Percentiles rank a stretch among this genome's conserved stretches.
Conservation (phyloP, 805 yeast genomes). For the Monosporozyma aerobia region DNA sequence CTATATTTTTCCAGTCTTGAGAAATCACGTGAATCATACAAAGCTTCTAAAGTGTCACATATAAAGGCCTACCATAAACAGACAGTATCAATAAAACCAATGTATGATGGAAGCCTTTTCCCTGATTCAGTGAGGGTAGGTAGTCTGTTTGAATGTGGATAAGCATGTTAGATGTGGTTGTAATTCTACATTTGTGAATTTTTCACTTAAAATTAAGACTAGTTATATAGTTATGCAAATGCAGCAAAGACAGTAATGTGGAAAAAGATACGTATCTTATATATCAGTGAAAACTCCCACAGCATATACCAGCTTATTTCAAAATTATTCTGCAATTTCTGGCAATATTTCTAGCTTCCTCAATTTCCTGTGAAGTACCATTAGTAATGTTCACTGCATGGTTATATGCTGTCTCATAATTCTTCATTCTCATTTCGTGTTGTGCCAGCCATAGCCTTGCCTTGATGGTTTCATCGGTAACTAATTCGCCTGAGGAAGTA, state of each 20-base stretch:
- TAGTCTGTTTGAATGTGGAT: too few species aligned
- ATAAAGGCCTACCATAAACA: background rate
- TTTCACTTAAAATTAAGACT: too few species aligned
- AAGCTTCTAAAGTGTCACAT: too few species aligned
- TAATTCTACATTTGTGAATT: background rate
- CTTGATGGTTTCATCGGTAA: constrained; percentile 63
- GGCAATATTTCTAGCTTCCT: constrained; percentile 79
- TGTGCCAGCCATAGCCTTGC: constrained; percentile 85
- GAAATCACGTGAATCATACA: too few species aligned
- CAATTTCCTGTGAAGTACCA: constrained; percentile 78
- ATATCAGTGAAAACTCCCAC: background rate
- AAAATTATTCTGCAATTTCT: constrained; percentile 61
- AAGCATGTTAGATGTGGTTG: background rate
- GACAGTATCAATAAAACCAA: too few species aligned
- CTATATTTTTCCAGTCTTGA: too few species aligned
- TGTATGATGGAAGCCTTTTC: too few species aligned
- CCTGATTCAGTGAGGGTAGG: too few species aligned
- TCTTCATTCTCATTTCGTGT: constrained; percentile 44
- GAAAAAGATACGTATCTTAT: background rate
- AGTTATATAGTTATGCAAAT: too few species aligned
- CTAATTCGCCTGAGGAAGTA: constrained; percentile 49
- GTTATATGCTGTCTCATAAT: constrained; percentile 60
- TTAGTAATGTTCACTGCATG: constrained; percentile 62
- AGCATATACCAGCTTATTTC: background rate
- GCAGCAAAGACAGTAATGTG: background rate